Percentiles rank a stretch among this genome's conserved stretches.
These are phyloP conservation scores for Infundibulicybe gibba DNA, from an alignment of 768 basidiomycete species.

Conservation along the genomic window DNA sequence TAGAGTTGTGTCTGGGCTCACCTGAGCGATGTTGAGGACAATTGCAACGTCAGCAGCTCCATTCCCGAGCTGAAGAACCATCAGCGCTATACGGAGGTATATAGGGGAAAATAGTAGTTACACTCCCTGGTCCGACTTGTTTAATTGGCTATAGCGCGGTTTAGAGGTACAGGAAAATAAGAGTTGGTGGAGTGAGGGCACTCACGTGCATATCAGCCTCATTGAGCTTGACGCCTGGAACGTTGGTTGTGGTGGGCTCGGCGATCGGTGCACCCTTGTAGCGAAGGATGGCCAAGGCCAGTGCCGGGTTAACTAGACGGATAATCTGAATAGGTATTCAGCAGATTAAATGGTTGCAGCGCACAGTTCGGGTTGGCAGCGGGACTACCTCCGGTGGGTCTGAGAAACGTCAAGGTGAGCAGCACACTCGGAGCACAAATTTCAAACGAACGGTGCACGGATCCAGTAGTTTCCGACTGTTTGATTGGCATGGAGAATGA, in stretches of 20 bases:
- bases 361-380: slow-evolving; percentile 17
- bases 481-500: slow-evolving; percentile 34
- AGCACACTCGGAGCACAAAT: slow-evolving; percentile 52
- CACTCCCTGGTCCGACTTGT: background rate
- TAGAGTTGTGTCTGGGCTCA: slow-evolving; percentile 11
- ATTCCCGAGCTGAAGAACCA: slow-evolving; percentile 8
- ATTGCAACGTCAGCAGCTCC: slow-evolving; percentile 8
- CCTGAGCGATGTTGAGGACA: too few relatives aligned
- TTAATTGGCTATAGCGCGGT: slow-evolving; percentile 8
- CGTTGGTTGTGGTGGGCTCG: slow-evolving; percentile 20
- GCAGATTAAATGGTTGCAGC: background rate
- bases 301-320: slow-evolving; percentile 12
- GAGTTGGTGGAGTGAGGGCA: background rate
- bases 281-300: slow-evolving; percentile 25
- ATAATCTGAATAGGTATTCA: background rate
- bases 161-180: background rate
- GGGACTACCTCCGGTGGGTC: slow-evolving; percentile 7
- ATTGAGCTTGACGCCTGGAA: slow-evolving; percentile 11
- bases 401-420: slow-evolving; percentile 27
- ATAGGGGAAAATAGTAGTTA: background rate
- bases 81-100: background rate
- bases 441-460: slow-evolving; percentile 25
- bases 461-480: slow-evolving; percentile 38
- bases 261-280: slow-evolving; percentile 23
- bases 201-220: slow-evolving; percentile 19